Base-by-base conservation (phyloP, 805 yeast genomes). In the Wickerhamiella spandovensis region DNA sequence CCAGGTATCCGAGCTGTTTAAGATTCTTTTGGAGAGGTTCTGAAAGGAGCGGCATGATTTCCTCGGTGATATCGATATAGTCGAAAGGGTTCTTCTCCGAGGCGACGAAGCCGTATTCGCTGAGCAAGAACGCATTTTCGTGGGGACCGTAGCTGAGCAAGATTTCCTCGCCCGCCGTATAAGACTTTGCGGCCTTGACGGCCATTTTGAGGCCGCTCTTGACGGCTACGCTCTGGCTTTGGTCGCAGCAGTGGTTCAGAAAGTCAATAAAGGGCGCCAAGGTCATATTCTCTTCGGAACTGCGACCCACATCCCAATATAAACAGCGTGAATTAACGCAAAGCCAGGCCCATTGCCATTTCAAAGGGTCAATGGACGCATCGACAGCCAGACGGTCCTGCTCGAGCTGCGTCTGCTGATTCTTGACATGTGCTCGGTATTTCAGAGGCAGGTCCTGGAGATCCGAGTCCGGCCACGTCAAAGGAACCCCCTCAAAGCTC, bases 261-360 rank as follows among this genome's bases (percentile, higher is more conserved):
- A 85, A 84, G 67, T 90, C 98, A 22, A 89, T 88, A 54, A 71
- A 81, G 0, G 98, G 98, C 0, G 90, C 97, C 77, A 90, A 68
- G 1, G 97, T 86, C 68, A 90, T 81, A 62, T 84, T 82, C 56
- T 82, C 86, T 23, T 68, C 75, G 2, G 51, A 74, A 72, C 74
- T 72, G 45, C 74, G 71, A 1, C 84, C 80, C 1, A 85, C 65
- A 2, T 75, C 73, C 81, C 82, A 80, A 63, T 87, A 89, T 5
- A 90, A 69, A 63, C 97, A 90, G 67, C 98, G 80, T 1, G 97
- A 82, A 62, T 92, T 90, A 51, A 89, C 84, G 59, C 90, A 81
- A 58, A 84, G 72, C 95, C 95, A 90, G 0, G 84, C 77, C 77
- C 86, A 79, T 10, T 81, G 58, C 56, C 74, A 81, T 3, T 43